phyloP scores from a whole-genome alignment of 179 eudicot genomes.

The Nepenthes alata region DNA sequence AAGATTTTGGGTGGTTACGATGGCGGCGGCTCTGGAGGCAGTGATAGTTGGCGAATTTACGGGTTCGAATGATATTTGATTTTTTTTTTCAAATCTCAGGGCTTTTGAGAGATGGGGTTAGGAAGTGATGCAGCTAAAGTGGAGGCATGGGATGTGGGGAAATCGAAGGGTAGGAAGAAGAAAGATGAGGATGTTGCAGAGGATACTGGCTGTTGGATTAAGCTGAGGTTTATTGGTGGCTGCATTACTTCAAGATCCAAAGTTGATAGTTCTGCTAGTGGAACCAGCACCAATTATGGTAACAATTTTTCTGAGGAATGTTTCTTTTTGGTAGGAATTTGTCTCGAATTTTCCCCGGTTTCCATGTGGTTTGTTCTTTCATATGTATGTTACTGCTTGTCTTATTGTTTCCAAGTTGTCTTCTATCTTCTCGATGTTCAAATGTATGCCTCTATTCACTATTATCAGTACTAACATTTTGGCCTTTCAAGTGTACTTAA shows the following conservation, averaged over 20 bases:
- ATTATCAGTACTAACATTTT: too few species aligned
- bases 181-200: slow-evolving; percentile 28
- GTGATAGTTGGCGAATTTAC: slow-evolving; percentile 8
- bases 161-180: slow-evolving; percentile 32
- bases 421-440: not conserved
- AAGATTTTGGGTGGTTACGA: slow-evolving; percentile 4
- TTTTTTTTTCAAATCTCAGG: slow-evolving; percentile 6
- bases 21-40: slow-evolving; percentile 6
- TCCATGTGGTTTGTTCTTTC: not conserved
- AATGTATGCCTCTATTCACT: not conserved
- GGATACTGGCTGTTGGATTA: slow-evolving; percentile 49
- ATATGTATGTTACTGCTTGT: too few species aligned
- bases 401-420: too few species aligned
- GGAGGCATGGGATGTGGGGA: slow-evolving; percentile 22
- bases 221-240: slow-evolving; percentile 36
- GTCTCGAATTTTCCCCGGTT: not conserved
- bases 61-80: slow-evolving; percentile 4
- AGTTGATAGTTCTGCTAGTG: slow-evolving; percentile 46
- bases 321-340: not conserved
- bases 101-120: slow-evolving; percentile 26
- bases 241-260: slow-evolving; percentile 59
- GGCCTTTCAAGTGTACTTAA: too few species aligned
- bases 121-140: slow-evolving; percentile 30
- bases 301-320: slow-evolving; percentile 1
- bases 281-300: slow-evolving; percentile 40